A percentile compares a stretch with the other conserved stretches of the same genome.
Conservation (phyloP, 176 grass and related monocot genomes). For the Rhynchospora pubera region DNA sequence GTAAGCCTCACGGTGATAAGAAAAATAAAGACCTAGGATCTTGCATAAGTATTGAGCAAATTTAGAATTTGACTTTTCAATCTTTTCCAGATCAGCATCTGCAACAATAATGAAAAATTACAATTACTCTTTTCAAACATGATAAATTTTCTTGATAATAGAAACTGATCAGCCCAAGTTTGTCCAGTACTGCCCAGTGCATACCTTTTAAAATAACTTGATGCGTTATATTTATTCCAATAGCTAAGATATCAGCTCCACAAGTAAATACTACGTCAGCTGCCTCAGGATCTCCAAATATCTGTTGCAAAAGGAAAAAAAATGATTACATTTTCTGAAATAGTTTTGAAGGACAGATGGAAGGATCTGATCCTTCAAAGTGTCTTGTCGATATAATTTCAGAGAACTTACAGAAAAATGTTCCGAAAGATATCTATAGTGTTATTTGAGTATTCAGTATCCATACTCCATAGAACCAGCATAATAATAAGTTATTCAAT, state of each 20-base stretch:
- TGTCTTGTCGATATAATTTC: not conserved
- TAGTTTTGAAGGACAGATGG: not conserved
- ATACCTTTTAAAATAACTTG: constrained; percentile 83
- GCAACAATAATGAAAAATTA: not conserved
- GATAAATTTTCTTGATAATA: not conserved
- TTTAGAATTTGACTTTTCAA: constrained; percentile 55
- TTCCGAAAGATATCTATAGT: not conserved
- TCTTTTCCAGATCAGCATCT: constrained; percentile 62
- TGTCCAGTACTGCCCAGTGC: not conserved
- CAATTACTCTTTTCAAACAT: not conserved
- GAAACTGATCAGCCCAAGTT: not conserved
- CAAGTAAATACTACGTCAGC: constrained; percentile 88
- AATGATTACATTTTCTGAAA: not conserved
- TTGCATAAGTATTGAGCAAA: constrained; percentile 79
- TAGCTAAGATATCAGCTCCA: constrained; percentile 79
- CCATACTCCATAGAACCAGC: not conserved
- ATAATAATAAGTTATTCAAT: not conserved
- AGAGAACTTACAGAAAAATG: not conserved
- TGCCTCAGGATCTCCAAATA: constrained; percentile 82
- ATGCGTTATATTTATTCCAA: constrained; percentile 87
- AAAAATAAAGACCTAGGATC: constrained; percentile 70
- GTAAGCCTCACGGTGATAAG: constrained; percentile 70
- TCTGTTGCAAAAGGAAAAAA: constrained; percentile 26
- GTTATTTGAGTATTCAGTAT: not conserved
- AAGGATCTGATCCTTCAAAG: not conserved